Conservation (phyloP, 768 basidiomycete species). For the Chlorophyllum brunneum region DNA sequence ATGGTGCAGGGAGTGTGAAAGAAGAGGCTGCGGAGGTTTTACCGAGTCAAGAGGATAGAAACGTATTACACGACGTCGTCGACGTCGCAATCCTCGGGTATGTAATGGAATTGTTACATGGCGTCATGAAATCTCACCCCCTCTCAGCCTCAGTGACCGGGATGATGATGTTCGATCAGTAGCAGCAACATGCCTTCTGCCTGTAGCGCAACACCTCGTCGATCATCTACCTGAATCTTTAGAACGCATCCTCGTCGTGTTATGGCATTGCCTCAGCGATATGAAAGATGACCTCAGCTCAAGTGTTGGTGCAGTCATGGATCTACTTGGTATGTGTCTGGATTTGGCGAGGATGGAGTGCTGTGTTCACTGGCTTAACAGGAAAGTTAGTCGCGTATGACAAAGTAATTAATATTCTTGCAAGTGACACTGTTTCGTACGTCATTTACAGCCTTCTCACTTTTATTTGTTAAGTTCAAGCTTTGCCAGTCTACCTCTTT, state of each 20-base stretch:
- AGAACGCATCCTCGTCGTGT: slow-evolving; percentile 68
- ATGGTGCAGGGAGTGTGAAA: slow-evolving; percentile 25
- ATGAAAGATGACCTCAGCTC: slow-evolving; percentile 97
- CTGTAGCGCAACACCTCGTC: slow-evolving; percentile 82
- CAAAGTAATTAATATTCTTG: slow-evolving; percentile 74
- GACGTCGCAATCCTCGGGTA: slow-evolving; percentile 91
- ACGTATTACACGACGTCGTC: slow-evolving; percentile 76
- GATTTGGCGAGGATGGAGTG: not conserved
- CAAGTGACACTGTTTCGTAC: slow-evolving; percentile 65
- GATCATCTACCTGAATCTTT: slow-evolving; percentile 69
- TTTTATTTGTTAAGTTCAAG: not conserved
- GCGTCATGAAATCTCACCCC: slow-evolving; percentile 4
- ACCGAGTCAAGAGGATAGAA: slow-evolving; percentile 37
- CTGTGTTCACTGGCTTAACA: slow-evolving; percentile 25
- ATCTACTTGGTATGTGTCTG: slow-evolving; percentile 69
- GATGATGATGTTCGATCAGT: slow-evolving; percentile 98
- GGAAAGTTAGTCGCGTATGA: slow-evolving; percentile 81
- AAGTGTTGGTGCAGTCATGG: slow-evolving; percentile 97
- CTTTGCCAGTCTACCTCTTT: slow-evolving; percentile 64
- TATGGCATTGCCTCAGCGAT: slow-evolving; percentile 88
- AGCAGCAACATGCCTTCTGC: slow-evolving; percentile 87
- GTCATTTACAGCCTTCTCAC: slow-evolving; percentile 26
- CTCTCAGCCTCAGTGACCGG: slow-evolving; percentile 69
- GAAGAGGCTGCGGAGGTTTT: slow-evolving; percentile 34
- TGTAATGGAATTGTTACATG: slow-evolving; percentile 21